Percentiles rank a stretch among this genome's conserved stretches.
These are phyloP conservation scores for Pythium guiyangense DNA, from an alignment of 352 stramenopile genomes.

Conservation along the genomic window DNA sequence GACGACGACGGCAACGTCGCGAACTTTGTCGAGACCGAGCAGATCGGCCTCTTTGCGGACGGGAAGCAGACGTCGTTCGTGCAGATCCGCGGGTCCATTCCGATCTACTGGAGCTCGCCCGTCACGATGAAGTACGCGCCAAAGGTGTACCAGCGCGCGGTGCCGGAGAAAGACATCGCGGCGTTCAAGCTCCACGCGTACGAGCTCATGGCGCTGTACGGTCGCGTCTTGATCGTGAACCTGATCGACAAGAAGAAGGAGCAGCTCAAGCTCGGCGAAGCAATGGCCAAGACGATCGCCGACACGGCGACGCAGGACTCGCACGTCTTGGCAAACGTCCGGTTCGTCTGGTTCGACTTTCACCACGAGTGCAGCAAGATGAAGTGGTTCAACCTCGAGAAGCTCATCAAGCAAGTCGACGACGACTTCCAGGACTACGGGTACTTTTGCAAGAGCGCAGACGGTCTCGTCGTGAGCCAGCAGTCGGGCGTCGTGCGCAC, in stretches of 20 bases:
- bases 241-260: constrained; percentile 94
- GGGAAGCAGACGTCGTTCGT: constrained; percentile 56
- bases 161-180: constrained; percentile 37
- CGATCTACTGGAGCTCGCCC: constrained; percentile 89
- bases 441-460: constrained; percentile 51
- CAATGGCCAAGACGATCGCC: constrained; percentile 80
- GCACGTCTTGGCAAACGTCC: constrained; percentile 56
- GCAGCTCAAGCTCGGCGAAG: constrained; percentile 89
- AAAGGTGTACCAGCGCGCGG: constrained; percentile 60
- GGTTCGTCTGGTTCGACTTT: constrained; percentile 96
- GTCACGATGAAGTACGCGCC: constrained; percentile 92
- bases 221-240: constrained; percentile 90
- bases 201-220: constrained; percentile 61
- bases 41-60: constrained; percentile 82
- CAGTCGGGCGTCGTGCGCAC: constrained; percentile 93
- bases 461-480: constrained; percentile 42
- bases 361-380: constrained; percentile 94
- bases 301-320: constrained; percentile 46
- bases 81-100: constrained; percentile 94
- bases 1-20: constrained; percentile 89
- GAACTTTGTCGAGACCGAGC: constrained; percentile 96
- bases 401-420: constrained; percentile 87
- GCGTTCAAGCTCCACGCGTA: constrained; percentile 60
- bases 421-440: constrained; percentile 74
- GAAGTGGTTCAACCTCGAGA: constrained; percentile 89